These are phyloP conservation scores for Diaporthe sp. DNA, from an alignment of 2,329 filamentous ascomycete genomes.

Conservation along the genomic window DNA sequence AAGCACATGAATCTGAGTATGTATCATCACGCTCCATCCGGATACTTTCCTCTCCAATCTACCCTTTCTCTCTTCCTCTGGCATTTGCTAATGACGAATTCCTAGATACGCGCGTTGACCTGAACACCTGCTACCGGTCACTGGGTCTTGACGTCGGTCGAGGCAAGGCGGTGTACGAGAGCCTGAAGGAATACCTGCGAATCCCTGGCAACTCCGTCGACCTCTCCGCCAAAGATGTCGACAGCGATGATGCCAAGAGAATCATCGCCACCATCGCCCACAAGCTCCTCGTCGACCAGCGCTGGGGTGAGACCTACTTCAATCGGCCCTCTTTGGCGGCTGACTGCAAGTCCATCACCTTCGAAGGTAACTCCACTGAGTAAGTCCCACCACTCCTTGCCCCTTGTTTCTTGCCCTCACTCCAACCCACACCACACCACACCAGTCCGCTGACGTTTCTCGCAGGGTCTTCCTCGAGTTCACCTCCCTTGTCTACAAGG, in stretches of 20 bases:
- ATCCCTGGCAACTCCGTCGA: conserved; percentile 37
- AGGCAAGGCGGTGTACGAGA: not conserved
- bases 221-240: conserved; percentile 1
- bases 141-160: conserved; percentile 35
- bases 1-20: conserved; percentile 31
- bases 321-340: not conserved
- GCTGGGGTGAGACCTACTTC: conserved; percentile 35
- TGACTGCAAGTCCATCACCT: conserved; percentile 18
- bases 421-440: not conserved
- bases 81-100: not conserved
- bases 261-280: conserved; percentile 32
- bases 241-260: conserved; percentile 10
- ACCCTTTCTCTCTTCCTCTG: no score
- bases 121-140: conserved; percentile 2
- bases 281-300: conserved; percentile 20
- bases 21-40: not conserved
- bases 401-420: not conserved
- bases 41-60: not conserved
- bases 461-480: conserved; percentile 37
- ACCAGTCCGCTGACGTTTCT: conserved; percentile 2
- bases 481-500: conserved; percentile 38
- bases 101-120: not conserved
- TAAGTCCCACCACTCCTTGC: not conserved
- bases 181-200: conserved; percentile 26
- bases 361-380: conserved; percentile 21